Base-by-base conservation (phyloP, 208 protist genomes). In the Trypanosoma cruzi region DNA sequence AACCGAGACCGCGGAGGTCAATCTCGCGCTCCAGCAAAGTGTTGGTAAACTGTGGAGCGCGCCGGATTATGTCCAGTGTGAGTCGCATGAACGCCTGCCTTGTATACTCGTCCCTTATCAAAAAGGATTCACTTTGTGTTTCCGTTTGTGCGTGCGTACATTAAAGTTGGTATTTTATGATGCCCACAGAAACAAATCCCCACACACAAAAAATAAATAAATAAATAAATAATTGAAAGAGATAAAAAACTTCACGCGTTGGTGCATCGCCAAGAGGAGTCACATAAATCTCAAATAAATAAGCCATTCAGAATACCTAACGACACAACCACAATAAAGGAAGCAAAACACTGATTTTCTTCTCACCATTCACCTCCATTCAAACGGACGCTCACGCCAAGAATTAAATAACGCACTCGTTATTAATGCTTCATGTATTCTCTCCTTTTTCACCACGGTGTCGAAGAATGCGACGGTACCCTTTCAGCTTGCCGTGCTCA, bases 1-100 rank as follows among this genome's bases (percentile, higher is more conserved):
- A 74, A 13, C 84, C 75, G 60, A 94, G 73, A 2, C 89, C 91
- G 11, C 91, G 88, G 20, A 96, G 79, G 61, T 96, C 91, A 32
- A 96, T 84, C 58, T 96, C 88, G 7, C 91, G 84, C 74, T 94
- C 85, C 49, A 71, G 73, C 56, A 96, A 62, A 60, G 88, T 84
- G 63, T 96, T 96, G 4, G 81, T 93, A 58, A 96, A 90, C 78
- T 96, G 91, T 46, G 91, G 91, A 18, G 91, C 88, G 42, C 82
- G 80, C 18, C 86, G 80, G 42, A 96, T 58, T 18, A 84, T 73
- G 52, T 94, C 86, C 32, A 89, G 60, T 3, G 86, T 92, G 42
- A 96, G 82, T 10, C 91, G 84, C 91, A 96, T 96, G 46, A 20
- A 44, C 20, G 26, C n/a, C 40, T 24, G 28, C 20, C 22, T 53